Conservation (phyloP, 495 filamentous ascomycete genomes). For the Penicillium nucicola region DNA sequence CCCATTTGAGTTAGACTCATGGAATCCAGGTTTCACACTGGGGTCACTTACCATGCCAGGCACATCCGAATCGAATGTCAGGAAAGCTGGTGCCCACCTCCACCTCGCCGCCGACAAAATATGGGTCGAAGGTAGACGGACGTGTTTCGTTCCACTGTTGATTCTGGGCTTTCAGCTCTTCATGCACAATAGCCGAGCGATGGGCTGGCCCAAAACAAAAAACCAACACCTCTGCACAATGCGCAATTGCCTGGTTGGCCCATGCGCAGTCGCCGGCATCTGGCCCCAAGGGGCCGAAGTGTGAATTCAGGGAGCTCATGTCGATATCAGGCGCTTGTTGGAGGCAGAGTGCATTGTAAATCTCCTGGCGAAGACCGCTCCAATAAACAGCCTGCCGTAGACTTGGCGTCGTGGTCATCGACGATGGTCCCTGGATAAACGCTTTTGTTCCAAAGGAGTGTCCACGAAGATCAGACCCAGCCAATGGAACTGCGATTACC, state of each 20-base stretch:
- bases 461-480: constrained; percentile 26
- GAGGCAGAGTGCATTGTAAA: constrained; percentile 23
- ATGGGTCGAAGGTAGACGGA: constrained; percentile 22
- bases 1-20: neutral
- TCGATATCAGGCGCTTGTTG: constrained; percentile 25
- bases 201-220: constrained; percentile 18
- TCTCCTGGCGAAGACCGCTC: constrained; percentile 26
- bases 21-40: no score
- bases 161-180: constrained; percentile 13
- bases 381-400: constrained; percentile 25
- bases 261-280: constrained; percentile 21
- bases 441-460: constrained; percentile 26
- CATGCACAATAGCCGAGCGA: constrained; percentile 18
- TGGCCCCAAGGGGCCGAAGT: constrained; percentile 14
- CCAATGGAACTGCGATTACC: constrained; percentile 19
- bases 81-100: constrained; percentile 17
- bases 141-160: constrained; percentile 19
- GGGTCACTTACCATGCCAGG: constrained; percentile 20
- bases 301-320: constrained; percentile 21
- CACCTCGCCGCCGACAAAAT: constrained; percentile 18
- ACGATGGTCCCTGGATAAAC: constrained; percentile 21
- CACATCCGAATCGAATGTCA: constrained; percentile 21
- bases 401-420: constrained; percentile 19
- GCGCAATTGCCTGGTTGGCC: constrained; percentile 27
- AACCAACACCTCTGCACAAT: constrained; percentile 23